Evolutionary conservation across 1,284 basidiomycete genomes (phyloP), one percentile per base, ranked within the genome.

Genomic region (Cryptococcus jaspeensis): DNA sequence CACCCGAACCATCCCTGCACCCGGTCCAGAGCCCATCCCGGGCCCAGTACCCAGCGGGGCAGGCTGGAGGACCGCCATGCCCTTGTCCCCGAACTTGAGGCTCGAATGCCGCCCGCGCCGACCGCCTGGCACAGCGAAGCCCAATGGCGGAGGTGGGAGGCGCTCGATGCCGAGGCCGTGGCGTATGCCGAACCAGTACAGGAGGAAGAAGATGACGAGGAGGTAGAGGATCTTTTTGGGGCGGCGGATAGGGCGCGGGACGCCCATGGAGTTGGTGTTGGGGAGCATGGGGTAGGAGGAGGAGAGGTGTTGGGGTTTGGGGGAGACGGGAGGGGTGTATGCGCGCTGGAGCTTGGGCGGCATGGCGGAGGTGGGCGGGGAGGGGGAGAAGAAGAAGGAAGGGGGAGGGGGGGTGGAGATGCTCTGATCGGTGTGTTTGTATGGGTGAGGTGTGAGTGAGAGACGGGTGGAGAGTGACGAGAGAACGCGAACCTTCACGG

Each of bases 131-230:
- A 70, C 67, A 25, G 72, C 70, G 41, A 69, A 75, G 0, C 73
- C 73, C 4, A 74, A 59, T 0, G 72, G 73, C 13, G 69, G 69
- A 12, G 66, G 67, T 2, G 66, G 63, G 51, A 63, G 61, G 13
- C 66, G 48, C 44, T 75, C 74, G 32, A 63, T 60, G 12, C 74
- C 75, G 2, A 78, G 63, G 0, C 75, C 74, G 61, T 78, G 76
- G 12, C 76, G 70, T 45, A 78, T 67, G 8, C 73, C 74, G 59
- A 74, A 76, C 72, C 74, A 78, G 55, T 78, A 78, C 8, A 78
- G 66, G 9, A 69, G 52, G 49, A 68, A 67, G 63, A 78, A 69
- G 52, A 76, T 68, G 48, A 68, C 64, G 37, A 73, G 22, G 47
- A 78, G 66, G 53, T 74, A 78, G 38, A 78, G 52, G 52, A 78